Percentiles rank a stretch among this genome's conserved stretches.
Evolutionary conservation across 164 flowering plant species (phyloP).

Genomic region (Vitis riparia): DNA sequence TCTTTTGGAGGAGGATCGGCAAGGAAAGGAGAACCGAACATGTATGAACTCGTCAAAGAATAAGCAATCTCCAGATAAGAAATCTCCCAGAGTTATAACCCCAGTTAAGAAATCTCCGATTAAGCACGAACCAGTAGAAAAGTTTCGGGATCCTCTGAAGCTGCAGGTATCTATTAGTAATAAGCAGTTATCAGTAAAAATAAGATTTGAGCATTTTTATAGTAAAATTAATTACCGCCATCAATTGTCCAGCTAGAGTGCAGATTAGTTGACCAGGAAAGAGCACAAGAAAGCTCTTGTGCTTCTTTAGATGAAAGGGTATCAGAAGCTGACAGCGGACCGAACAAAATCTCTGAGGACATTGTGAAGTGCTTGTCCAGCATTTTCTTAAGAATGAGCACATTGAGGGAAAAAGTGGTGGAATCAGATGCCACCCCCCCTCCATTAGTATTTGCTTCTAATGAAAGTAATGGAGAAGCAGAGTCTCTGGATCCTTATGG

Average conservation of each 20-base stretch:
- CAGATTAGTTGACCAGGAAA: slow-evolving; percentile 38
- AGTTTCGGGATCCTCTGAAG: slow-evolving; percentile 16
- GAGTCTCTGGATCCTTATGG: slow-evolving; percentile 43
- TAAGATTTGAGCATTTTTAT: not conserved
- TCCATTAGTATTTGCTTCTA: slow-evolving; percentile 11
- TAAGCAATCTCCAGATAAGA: slow-evolving; percentile 33
- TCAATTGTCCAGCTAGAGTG: slow-evolving; percentile 33
- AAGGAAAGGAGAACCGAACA: slow-evolving; percentile 46
- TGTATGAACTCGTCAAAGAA: slow-evolving; percentile 27
- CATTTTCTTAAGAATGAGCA: slow-evolving; percentile 50
- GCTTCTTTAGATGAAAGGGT: slow-evolving; percentile 29
- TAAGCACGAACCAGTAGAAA: slow-evolving; percentile 25
- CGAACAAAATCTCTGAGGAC: slow-evolving; percentile 62
- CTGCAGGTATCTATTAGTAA: slow-evolving; percentile 25
- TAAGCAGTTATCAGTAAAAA: not conserved
- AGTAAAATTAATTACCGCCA: not conserved
- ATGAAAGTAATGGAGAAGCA: slow-evolving; percentile 13
- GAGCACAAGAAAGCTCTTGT: slow-evolving; percentile 38
- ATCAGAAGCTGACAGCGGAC: slow-evolving; percentile 25
- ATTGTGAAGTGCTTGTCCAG: slow-evolving; percentile 45
- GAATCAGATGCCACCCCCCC: slow-evolving; percentile 15
- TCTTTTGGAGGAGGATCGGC: slow-evolving; percentile 13
- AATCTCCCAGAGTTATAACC: slow-evolving; percentile 10
- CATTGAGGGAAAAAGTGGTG: slow-evolving; percentile 31
- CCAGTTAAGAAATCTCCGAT: slow-evolving; percentile 30